Base-by-base conservation (phyloP, 1,284 basidiomycete genomes). In the Tilletia setariae region DNA sequence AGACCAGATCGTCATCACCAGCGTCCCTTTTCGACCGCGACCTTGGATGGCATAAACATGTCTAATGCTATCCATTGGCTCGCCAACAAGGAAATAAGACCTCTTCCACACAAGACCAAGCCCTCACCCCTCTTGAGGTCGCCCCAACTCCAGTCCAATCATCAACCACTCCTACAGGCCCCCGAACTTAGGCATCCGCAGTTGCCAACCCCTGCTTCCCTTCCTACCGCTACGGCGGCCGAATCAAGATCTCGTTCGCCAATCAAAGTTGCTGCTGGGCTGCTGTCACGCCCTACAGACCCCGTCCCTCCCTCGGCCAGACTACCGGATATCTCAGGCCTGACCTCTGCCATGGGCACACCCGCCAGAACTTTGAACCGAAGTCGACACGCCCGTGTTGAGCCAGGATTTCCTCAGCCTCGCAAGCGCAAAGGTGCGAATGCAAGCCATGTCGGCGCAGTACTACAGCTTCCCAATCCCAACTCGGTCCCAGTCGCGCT, bases 1-100 rank as follows among this genome's bases (percentile, higher is more conserved):
- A 59, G 53, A 59, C 25, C 16, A 8, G 28, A 59, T 4, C 21
- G 28, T 30, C 53, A 59, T 21, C 53, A 59, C 19, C 7, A 28
- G n/a, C 16, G 28, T 21, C 53, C 53, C 6, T 59, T 59, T 25
- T 59, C 53, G 9, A 59, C 53, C 8, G 53, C 28, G n/a, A 23
- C 53, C 28, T 19, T 59, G 8, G 53, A 59, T 30, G 53, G 53
- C n/a, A 59, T 59, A 21, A 30, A 59, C 53, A 59, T 59, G 23
- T 59, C 53, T 1, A 21, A 59, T 30, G 53, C 53, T 9, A 30
- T 59, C 4, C 53, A 59, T 30, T 59, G 53, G 53, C 53, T 59
- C 28, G 53, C 53, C 16, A 59, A 59, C 19, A 23, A 30, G 32
- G 23, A 59, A 25, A 30, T 59, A 21, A 21, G 53, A n/a, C 47